Conservation (phyloP, 306 rosid genomes). For the Clitoria ternatea region DNA sequence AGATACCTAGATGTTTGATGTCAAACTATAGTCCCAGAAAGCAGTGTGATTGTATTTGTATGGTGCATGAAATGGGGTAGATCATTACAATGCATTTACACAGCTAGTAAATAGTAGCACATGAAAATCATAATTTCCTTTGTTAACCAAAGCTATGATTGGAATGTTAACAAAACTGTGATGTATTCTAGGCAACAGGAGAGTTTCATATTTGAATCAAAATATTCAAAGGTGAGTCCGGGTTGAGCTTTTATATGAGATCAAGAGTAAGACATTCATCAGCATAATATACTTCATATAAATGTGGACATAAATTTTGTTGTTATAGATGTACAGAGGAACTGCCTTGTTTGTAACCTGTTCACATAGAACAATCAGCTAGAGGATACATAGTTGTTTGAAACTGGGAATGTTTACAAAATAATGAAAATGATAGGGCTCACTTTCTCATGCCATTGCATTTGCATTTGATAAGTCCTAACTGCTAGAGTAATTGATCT, state of each 20-base stretch:
- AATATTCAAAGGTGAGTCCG: not conserved
- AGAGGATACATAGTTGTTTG: not conserved
- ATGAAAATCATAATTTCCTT: not conserved
- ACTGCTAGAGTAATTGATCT: not conserved
- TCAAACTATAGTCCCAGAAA: not conserved
- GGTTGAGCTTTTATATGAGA: not conserved
- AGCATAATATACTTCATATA: not conserved
- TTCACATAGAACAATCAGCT: not conserved
- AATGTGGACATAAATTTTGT: not conserved
- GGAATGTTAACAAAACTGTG: not conserved
- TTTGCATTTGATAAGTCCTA: slow-evolving; percentile 4
- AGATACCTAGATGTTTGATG: not conserved
- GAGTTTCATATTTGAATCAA: not conserved
- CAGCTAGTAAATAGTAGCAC: not conserved
- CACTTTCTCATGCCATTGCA: not conserved
- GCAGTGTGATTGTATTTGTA: not conserved
- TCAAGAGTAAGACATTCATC: not conserved
- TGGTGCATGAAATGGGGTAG: not conserved
- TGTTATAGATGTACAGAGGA: not conserved
- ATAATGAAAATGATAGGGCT: not conserved
- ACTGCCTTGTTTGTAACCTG: not conserved
- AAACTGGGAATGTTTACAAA: not conserved
- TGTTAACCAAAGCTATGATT: not conserved
- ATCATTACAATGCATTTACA: not conserved
- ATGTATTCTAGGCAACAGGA: not conserved